These are phyloP conservation scores for Fusarium foetens DNA, from an alignment of 2,329 filamentous ascomycete genomes.

Conservation along the genomic window DNA sequence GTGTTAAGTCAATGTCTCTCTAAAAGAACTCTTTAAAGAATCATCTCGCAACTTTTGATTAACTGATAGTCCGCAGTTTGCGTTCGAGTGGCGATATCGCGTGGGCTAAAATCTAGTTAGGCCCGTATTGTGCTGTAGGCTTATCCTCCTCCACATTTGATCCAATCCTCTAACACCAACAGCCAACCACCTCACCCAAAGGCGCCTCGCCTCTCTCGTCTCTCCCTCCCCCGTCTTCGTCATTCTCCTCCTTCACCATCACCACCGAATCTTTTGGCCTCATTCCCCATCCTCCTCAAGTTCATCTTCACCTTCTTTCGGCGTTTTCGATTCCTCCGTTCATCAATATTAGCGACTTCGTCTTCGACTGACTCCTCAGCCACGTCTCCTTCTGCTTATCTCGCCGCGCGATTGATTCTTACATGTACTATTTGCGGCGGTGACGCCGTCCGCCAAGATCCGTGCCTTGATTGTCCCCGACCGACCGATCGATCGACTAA, in stretches of 20 bases:
- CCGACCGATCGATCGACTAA: slow-evolving; percentile 33
- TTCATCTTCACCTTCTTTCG: slow-evolving; percentile 20
- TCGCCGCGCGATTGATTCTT: slow-evolving; percentile 42
- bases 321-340: slow-evolving; percentile 12
- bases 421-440: slow-evolving; percentile 44
- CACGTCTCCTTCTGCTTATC: slow-evolving; percentile 9
- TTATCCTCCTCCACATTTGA: slow-evolving; percentile 37
- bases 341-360: slow-evolving; percentile 6
- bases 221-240: slow-evolving; percentile 28
- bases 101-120: slow-evolving; percentile 24
- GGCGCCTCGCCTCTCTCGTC: slow-evolving; percentile 21
- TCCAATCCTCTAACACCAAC: slow-evolving; percentile 1
- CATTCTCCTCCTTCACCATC: slow-evolving; percentile 22
- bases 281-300: slow-evolving; percentile 11
- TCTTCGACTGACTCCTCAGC: background rate
- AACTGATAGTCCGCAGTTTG: background rate
- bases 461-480: slow-evolving; percentile 35
- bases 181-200: slow-evolving; percentile 16
- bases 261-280: slow-evolving; percentile 18
- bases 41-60: background rate
- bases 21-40: background rate
- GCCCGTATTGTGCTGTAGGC: background rate
- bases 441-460: slow-evolving; percentile 44
- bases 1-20: background rate
- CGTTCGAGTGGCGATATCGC: slow-evolving; percentile 34